A percentile compares a stretch with the other conserved stretches of the same genome.
Conservation (phyloP, 345 rosid genomes). For the Murraya paniculata region DNA sequence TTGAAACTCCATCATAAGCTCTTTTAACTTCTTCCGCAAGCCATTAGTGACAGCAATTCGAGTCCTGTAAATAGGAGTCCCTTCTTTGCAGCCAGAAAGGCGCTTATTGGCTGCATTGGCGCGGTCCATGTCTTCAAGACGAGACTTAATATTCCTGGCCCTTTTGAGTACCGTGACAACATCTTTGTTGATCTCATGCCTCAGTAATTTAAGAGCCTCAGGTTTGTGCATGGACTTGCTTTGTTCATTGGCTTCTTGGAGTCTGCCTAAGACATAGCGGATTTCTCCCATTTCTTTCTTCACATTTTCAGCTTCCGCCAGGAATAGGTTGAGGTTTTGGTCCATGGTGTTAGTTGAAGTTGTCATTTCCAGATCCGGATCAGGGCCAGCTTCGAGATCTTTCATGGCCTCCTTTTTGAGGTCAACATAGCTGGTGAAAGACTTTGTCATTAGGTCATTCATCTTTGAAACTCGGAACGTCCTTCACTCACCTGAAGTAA, state of each 20-base stretch:
- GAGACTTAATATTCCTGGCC: slow-evolving; percentile 57
- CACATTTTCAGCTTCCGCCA: slow-evolving; percentile 87
- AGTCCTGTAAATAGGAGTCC: slow-evolving; percentile 75
- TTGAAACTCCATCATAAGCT: slow-evolving; percentile 96
- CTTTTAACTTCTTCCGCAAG: slow-evolving; percentile 70
- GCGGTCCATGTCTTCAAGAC: slow-evolving; percentile 84
- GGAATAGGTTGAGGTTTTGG: slow-evolving; percentile 68
- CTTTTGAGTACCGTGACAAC: slow-evolving; percentile 58
- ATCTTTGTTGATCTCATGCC: slow-evolving; percentile 68
- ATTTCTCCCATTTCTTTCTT: slow-evolving; percentile 80
- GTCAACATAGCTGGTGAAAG: slow-evolving; percentile 88
- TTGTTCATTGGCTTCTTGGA: slow-evolving; percentile 71
- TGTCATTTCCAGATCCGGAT: slow-evolving; percentile 62
- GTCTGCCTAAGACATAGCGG: slow-evolving; percentile 52
- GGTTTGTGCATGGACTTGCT: slow-evolving; percentile 79
- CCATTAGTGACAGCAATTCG: slow-evolving; percentile 82
- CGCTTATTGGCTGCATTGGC: slow-evolving; percentile 78
- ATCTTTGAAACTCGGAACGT: slow-evolving; percentile 34
- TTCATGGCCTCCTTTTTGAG: slow-evolving; percentile 89
- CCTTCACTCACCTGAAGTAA: background rate
- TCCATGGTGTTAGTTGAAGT: slow-evolving; percentile 43
- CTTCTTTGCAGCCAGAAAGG: slow-evolving; percentile 73
- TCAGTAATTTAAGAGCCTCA: slow-evolving; percentile 60
- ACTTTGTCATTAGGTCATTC: slow-evolving; percentile 98
- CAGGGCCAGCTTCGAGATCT: slow-evolving; percentile 85